These are phyloP conservation scores for Rhizophagus prolifer DNA, from an alignment of 192 early-diverging fungal genomes.

Conservation along the genomic window DNA sequence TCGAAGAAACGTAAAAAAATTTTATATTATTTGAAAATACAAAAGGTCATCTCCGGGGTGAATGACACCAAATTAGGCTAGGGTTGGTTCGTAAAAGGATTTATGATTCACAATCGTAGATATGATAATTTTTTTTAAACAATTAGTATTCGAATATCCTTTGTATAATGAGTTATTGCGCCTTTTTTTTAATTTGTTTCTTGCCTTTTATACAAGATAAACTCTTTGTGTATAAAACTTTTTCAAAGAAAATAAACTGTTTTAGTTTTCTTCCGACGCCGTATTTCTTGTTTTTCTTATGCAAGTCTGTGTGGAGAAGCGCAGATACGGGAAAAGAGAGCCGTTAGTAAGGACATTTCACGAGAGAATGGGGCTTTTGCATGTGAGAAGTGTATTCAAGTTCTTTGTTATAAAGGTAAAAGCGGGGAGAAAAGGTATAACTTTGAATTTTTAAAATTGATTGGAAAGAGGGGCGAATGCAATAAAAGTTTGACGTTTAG, in stretches of 20 bases:
- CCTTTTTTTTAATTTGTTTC: conserved; percentile 19
- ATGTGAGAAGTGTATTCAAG: conserved; percentile 1
- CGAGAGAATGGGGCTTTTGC: background rate
- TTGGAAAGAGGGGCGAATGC: conserved; percentile 8
- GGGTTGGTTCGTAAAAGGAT: conserved; percentile 9
- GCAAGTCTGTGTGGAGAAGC: conserved; percentile 6
- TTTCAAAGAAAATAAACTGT: background rate
- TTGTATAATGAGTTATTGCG: conserved; percentile 8
- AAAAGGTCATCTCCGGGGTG: background rate
- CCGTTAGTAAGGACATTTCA: conserved; percentile 2
- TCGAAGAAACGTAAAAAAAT: background rate
- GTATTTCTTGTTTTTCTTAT: conserved; percentile 1
- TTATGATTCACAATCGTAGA: conserved; percentile 16
- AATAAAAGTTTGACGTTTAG: conserved; percentile 24
- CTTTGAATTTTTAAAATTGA: conserved; percentile 10
- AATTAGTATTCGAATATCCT: background rate
- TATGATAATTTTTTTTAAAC: conserved; percentile 14
- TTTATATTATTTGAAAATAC: background rate
- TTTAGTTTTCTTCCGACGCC: conserved; percentile 12
- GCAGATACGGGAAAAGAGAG: background rate
- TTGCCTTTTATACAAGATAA: conserved; percentile 11
- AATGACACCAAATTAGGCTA: conserved; percentile 8
- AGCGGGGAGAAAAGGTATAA: conserved; percentile 15
- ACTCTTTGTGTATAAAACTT: background rate
- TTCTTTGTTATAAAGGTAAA: conserved; percentile 12